Conservation (phyloP, 345 rosid genomes). For the Lumnitzera racemosa region DNA sequence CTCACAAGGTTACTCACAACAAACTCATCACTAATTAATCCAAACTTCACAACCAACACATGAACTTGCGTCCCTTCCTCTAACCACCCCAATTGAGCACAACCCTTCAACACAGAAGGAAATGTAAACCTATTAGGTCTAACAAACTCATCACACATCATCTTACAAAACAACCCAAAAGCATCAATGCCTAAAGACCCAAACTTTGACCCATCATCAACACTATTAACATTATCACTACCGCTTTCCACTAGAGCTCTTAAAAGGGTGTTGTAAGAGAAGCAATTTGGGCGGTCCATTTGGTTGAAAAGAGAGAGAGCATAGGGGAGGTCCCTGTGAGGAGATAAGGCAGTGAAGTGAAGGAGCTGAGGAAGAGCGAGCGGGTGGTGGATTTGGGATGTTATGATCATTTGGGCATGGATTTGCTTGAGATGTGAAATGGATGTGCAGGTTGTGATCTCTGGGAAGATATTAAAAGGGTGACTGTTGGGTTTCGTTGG, state of each 20-base stretch:
- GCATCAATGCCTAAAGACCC: slow-evolving; percentile 8
- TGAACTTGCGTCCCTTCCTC: slow-evolving; percentile 60
- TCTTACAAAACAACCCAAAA: slow-evolving; percentile 29
- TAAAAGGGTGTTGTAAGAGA: slow-evolving; percentile 74
- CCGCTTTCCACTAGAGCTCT: slow-evolving; percentile 45
- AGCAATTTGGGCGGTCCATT: slow-evolving; percentile 53
- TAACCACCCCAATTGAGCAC: slow-evolving; percentile 35
- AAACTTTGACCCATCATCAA: neutral
- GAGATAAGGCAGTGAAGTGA: slow-evolving; percentile 37
- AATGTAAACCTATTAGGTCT: slow-evolving; percentile 52
- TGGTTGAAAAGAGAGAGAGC: slow-evolving; percentile 41
- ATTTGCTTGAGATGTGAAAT: slow-evolving; percentile 34
- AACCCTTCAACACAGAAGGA: slow-evolving; percentile 61
- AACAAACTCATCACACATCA: slow-evolving; percentile 38
- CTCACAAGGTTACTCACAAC: slow-evolving; percentile 60
- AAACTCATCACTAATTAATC: slow-evolving; percentile 49
- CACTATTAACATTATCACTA: slow-evolving; percentile 16
- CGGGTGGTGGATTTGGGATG: slow-evolving; percentile 47
- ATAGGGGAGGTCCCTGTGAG: slow-evolving; percentile 31
- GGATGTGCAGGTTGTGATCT: too few relatives aligned
- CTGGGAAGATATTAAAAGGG: too few relatives aligned
- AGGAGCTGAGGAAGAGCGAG: slow-evolving; percentile 68
- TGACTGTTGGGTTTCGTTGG: too few relatives aligned
- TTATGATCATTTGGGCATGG: slow-evolving; percentile 63
- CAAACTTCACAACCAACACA: slow-evolving; percentile 43